phyloP scores from a whole-genome alignment of 352 stramenopile species.

The Globisporangium splendens region DNA sequence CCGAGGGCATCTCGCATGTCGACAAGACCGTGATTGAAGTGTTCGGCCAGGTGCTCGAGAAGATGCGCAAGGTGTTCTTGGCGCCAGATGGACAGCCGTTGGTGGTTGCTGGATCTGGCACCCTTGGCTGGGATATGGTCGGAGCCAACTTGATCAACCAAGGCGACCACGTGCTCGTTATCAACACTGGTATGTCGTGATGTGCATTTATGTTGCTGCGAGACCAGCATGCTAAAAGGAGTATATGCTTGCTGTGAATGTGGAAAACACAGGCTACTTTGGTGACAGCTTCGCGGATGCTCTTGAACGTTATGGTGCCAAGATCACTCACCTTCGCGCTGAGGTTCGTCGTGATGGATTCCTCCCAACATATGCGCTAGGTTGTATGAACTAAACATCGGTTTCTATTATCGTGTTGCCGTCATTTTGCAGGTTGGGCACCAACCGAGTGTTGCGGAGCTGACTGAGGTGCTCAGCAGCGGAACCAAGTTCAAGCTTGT shows the following conservation, averaged over 20 bases:
- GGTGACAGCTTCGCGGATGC: conserved; percentile 68
- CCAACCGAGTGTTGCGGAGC: conserved; percentile 44
- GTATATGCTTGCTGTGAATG: not conserved
- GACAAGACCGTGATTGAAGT: conserved; percentile 75
- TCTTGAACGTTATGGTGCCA: conserved; percentile 66
- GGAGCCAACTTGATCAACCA: conserved; percentile 64
- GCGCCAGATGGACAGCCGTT: conserved; percentile 67
- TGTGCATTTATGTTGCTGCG: not conserved
- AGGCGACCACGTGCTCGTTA: conserved; percentile 58
- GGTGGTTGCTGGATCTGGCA: conserved; percentile 62
- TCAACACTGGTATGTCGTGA: conserved; percentile 50
- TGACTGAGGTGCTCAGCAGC: conserved; percentile 37
- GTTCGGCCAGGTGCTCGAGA: conserved; percentile 74
- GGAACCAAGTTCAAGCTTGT: conserved; percentile 55
- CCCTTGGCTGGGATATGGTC: conserved; percentile 82
- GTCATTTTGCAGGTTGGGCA: conserved; percentile 34
- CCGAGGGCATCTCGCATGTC: conserved; percentile 77
- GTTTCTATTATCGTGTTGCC: conserved; percentile 2
- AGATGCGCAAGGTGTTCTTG: conserved; percentile 79
- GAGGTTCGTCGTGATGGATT: conserved; percentile 19
- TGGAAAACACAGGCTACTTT: conserved; percentile 49
- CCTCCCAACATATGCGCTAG: not conserved
- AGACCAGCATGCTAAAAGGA: not conserved
- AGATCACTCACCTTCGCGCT: conserved; percentile 50
- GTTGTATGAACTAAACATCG: conserved; percentile 2